Evolutionary conservation across 257 asterid genomes (phyloP), one percentile per base, ranked within the genome.

Genomic region (Cordia subcordata): DNA sequence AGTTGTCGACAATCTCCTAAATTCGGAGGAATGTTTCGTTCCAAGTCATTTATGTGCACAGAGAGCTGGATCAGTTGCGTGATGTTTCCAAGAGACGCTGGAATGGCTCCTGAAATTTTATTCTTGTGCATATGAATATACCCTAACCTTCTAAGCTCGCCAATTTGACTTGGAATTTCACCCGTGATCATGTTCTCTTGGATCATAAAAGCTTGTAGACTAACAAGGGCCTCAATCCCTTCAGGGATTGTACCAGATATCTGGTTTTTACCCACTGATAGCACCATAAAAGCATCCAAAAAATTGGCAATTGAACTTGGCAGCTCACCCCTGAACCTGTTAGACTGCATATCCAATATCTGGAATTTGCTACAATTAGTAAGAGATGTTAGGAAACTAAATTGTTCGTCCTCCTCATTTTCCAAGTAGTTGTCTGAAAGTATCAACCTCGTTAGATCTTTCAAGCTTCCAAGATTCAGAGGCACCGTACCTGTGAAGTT

Each of bases 271-370:
- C 42, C 66, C 14, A 32, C 58, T 12, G 58, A 11, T 17, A 62
- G 49, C 8, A 57, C 51, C 20, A 10, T 0, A 46, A 62, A 58
- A 49, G 3, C 11, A 13, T 18, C 50, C 11, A 58, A 62, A 52
- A 62, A 47, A 19, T 62, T 50, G 20, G 58, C 33, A 6, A 62
- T 50, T 18, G 66, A 62, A 35, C 49, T 35, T 4, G 66, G 66
- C 3, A 62, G 22, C 21, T 6, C 13, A 19, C 51, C 66, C n/a
- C 15, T 13, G 11, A 10, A 57, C 13, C 9, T 35, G 17, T 62
- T 62, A 18, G 12, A 13, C 13, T 51, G 16, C 21, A 62, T 32
- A 33, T 49, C 50, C 58, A 62, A 38, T 3, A 62, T 33, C 10
- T 0, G 50, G 18, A 61, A 51, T 42, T 49, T 33, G 21, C 47